phyloP scores from a whole-genome alignment of 2,329 filamentous ascomycete genomes.

The Pseudocercospora crystallina region DNA sequence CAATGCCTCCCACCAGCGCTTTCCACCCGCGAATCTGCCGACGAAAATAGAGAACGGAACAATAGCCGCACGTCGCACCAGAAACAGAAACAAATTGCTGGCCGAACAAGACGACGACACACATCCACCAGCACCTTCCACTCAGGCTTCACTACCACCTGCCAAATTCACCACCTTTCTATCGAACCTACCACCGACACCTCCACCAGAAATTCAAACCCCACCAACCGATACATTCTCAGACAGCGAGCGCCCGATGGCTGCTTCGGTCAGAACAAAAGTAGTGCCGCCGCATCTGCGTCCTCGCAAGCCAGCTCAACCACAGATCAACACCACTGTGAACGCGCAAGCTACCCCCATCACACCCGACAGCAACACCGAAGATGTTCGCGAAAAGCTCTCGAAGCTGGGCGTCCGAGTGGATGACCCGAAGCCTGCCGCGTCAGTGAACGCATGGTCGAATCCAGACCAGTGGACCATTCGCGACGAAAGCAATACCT shows the following conservation, averaged over 20 bases:
- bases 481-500: no score
- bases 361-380: background rate
- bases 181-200: background rate
- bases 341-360: background rate
- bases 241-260: no score
- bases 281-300: conserved; percentile 14
- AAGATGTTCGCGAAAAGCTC: conserved; percentile 17
- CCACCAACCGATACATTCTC: no score
- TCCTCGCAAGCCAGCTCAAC: background rate
- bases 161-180: background rate
- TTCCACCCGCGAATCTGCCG: no score
- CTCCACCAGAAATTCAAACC: background rate
- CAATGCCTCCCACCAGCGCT: no score
- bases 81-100: background rate
- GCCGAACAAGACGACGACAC: background rate
- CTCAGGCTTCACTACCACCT: background rate
- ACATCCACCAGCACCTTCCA: conserved; percentile 2
- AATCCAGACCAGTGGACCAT: background rate
- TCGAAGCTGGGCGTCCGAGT: conserved; percentile 18
- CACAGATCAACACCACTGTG: background rate
- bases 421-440: conserved; percentile 14
- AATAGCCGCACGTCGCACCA: no score
- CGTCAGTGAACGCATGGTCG: background rate
- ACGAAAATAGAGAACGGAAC: no score
- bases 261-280: background rate